Evolutionary conservation across 2,329 filamentous ascomycete species (phyloP).

Genomic region (Cryphonectria japonica): DNA sequence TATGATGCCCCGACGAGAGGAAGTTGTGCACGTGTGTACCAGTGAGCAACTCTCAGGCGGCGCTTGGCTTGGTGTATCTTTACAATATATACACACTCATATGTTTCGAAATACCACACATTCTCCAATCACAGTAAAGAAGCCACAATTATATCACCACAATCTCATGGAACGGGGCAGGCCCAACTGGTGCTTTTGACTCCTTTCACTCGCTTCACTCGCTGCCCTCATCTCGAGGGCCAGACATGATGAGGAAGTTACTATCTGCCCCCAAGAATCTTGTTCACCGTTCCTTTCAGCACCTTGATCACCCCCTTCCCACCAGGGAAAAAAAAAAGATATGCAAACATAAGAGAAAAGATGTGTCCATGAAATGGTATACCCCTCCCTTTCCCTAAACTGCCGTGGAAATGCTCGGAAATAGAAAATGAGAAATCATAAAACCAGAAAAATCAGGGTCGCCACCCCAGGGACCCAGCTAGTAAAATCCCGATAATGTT

Average conservation of each 20-base stretch:
- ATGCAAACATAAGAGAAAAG: neutral
- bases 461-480: constrained; percentile 1
- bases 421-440: neutral
- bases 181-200: constrained; percentile 1
- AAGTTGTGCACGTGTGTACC: neutral
- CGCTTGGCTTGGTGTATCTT: neutral
- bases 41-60: neutral
- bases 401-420: constrained; percentile 25
- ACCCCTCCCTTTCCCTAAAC: constrained; percentile 16
- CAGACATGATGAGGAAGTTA: neutral
- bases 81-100: neutral
- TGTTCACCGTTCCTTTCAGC: neutral
- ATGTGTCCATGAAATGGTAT: constrained; percentile 27
- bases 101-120: neutral
- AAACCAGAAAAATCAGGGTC: neutral
- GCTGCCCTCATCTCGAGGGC: neutral
- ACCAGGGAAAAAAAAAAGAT: neutral
- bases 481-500: neutral
- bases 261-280: neutral
- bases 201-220: neutral
- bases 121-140: neutral
- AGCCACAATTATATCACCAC: neutral
- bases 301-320: neutral
- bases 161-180: neutral
- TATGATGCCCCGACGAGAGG: neutral